Percentiles rank a stretch among this genome's conserved stretches.
phyloP scores from a whole-genome alignment of 805 yeast genomes.

The Yarrowia sp. region DNA sequence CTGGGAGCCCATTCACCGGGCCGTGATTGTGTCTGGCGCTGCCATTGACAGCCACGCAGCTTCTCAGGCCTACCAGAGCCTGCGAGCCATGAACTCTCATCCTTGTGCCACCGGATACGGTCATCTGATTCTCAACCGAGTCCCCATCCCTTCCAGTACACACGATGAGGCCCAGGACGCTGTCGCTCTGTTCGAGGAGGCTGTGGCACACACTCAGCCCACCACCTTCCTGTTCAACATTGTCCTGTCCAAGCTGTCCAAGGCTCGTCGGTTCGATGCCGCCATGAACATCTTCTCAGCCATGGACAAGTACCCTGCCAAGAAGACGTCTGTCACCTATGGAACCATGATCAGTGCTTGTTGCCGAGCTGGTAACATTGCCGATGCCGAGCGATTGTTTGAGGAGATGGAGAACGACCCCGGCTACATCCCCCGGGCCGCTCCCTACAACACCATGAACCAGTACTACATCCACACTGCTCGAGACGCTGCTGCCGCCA shows the following conservation, averaged over 20 bases:
- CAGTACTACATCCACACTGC: slow-evolving; percentile 51
- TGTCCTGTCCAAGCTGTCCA: slow-evolving; percentile 50
- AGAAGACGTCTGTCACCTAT: slow-evolving; percentile 49
- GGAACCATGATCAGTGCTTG: slow-evolving; percentile 53
- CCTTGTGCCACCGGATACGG: slow-evolving; percentile 52
- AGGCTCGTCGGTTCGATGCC: slow-evolving; percentile 50
- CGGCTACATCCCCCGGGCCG: slow-evolving; percentile 47
- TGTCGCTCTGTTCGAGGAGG: slow-evolving; percentile 48
- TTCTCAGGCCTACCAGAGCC: slow-evolving; percentile 44
- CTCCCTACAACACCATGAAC: slow-evolving; percentile 53
- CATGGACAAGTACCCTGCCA: slow-evolving; percentile 46
- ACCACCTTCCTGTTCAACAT: slow-evolving; percentile 51
- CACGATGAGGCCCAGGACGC: slow-evolving; percentile 51
- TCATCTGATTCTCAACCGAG: slow-evolving; percentile 44
- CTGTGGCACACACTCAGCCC: slow-evolving; percentile 45
- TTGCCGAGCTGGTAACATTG: slow-evolving; percentile 51
- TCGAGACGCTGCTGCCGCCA: slow-evolving; percentile 49
- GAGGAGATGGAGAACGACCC: slow-evolving; percentile 50
- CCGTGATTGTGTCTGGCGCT: slow-evolving; percentile 46
- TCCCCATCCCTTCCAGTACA: slow-evolving; percentile 4
- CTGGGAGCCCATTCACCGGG: slow-evolving; percentile 48
- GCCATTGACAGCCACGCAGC: slow-evolving; percentile 41
- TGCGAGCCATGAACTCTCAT: slow-evolving; percentile 46
- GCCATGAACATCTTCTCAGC: slow-evolving; percentile 48
- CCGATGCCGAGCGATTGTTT: slow-evolving; percentile 48